Conservation (phyloP, 495 filamentous ascomycete genomes). For the Thermochaetoides thermophila region DNA sequence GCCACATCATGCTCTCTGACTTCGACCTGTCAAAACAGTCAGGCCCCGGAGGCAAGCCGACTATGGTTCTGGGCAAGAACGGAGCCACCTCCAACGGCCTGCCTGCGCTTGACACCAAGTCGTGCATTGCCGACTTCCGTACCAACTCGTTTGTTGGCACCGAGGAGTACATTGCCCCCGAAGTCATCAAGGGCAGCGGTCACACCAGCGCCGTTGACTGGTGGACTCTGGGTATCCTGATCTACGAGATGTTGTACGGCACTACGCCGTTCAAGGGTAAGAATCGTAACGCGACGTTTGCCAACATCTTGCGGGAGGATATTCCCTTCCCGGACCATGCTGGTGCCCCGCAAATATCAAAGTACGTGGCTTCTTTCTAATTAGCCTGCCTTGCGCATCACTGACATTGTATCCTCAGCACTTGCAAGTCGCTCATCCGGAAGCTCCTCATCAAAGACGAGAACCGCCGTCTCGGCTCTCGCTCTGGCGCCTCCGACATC, state of each 20-base stretch:
- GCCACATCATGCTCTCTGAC: conserved; percentile 98
- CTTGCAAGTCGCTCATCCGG: conserved; percentile 92
- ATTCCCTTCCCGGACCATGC: conserved; percentile 85
- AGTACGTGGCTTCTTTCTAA: conserved; percentile 42
- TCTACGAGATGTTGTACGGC: conserved; percentile 98
- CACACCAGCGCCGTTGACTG: conserved; percentile 97
- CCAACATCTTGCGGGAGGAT: conserved; percentile 90
- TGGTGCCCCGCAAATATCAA: conserved; percentile 72
- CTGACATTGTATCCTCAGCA: conserved; percentile 29
- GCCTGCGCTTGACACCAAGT: conserved; percentile 94
- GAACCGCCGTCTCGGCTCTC: conserved; percentile 81
- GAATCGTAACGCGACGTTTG: conserved; percentile 95
- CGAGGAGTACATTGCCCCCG: conserved; percentile 96
- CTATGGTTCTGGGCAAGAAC: conserved; percentile 82
- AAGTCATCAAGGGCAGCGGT: conserved; percentile 96
- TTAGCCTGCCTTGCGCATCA: not conserved
- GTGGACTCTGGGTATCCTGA: conserved; percentile 95
- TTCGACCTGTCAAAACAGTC: conserved; percentile 98
- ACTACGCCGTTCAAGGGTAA: conserved; percentile 99
- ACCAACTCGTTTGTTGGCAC: conserved; percentile 98
- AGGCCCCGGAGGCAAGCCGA: conserved; percentile 85
- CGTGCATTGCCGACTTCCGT: conserved; percentile 94
- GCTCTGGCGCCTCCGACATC: conserved; percentile 91
- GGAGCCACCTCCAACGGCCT: conserved; percentile 68
- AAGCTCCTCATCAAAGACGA: conserved; percentile 98